phyloP scores from a whole-genome alignment of 2,329 filamentous ascomycete species.

The Pyrenophora teres region DNA sequence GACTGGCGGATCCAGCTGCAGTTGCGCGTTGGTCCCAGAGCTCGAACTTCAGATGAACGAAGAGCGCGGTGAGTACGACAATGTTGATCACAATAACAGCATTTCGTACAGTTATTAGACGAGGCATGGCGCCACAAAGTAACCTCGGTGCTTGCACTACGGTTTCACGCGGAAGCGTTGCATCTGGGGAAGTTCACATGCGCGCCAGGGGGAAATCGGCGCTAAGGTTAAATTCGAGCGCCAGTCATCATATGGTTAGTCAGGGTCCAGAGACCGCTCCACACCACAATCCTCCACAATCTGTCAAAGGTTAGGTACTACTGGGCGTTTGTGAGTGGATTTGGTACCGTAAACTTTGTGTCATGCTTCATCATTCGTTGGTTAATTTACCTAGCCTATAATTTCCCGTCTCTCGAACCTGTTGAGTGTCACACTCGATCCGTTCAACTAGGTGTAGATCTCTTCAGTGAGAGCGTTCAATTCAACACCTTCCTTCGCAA shows the following conservation, averaged over 20 bases:
- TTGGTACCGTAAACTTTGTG: too few species aligned
- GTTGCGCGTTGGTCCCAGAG: slow-evolving; percentile 27
- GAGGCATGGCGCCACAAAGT: slow-evolving; percentile 31
- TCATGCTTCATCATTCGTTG: too few species aligned
- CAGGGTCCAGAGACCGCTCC: background rate
- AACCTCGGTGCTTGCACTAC: slow-evolving; percentile 7
- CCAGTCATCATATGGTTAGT: background rate
- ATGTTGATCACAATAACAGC: slow-evolving; percentile 29
- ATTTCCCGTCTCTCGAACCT: background rate
- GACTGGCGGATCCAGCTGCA: slow-evolving; percentile 13
- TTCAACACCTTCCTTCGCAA: slow-evolving; percentile 79
- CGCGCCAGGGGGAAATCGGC: slow-evolving; percentile 5
- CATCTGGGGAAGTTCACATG: slow-evolving; percentile 5
- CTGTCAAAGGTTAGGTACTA: too few species aligned
- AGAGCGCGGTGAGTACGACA: slow-evolving; percentile 31
- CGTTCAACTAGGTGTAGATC: slow-evolving; percentile 49
- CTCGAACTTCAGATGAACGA: slow-evolving; percentile 39
- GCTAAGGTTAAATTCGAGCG: slow-evolving; percentile 13
- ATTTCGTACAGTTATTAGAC: slow-evolving; percentile 35
- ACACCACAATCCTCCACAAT: background rate
- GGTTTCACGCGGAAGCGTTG: background rate
- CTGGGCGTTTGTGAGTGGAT: too few species aligned
- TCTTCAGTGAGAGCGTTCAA: slow-evolving; percentile 56
- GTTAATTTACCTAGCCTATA: too few species aligned
- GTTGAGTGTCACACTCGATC: background rate